Evolutionary conservation across 2,329 filamentous ascomycete species (phyloP).

Genomic region (Epicoccum sorghinum): DNA sequence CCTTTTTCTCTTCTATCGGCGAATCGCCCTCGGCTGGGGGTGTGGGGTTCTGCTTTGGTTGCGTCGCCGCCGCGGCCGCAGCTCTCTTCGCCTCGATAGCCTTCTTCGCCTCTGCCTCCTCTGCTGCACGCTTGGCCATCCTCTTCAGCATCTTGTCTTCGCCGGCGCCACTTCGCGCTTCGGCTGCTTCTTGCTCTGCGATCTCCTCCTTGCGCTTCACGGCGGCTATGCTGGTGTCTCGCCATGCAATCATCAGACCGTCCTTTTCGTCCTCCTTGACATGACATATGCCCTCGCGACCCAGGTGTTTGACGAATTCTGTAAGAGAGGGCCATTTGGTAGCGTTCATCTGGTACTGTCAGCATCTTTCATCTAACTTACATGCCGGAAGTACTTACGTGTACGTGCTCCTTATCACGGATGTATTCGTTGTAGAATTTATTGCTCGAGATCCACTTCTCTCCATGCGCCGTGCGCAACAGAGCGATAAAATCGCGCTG

Average conservation of each 20-base stretch:
- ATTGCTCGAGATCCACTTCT: constrained; percentile 88
- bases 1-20: constrained; percentile 41
- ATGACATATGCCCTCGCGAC: constrained; percentile 82
- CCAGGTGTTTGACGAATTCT: constrained; percentile 87
- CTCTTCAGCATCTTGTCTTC: constrained; percentile 83
- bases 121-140: constrained; percentile 79
- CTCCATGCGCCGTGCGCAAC: constrained; percentile 82
- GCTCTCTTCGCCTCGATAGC: constrained; percentile 52
- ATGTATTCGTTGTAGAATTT: constrained; percentile 97
- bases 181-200: constrained; percentile 80
- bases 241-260: constrained; percentile 85
- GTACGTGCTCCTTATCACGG: constrained; percentile 71
- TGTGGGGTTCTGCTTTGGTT: constrained; percentile 47
- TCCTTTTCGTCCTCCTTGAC: constrained; percentile 86
- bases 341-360: constrained; percentile 70
- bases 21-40: constrained; percentile 41
- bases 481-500: constrained; percentile 77
- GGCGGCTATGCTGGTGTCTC: constrained; percentile 89
- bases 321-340: constrained; percentile 88
- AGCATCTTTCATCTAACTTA: too few species aligned
- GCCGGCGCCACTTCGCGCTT: constrained; percentile 87
- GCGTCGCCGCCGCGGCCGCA: constrained; percentile 44
- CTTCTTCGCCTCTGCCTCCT: constrained; percentile 54
- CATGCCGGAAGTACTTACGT: constrained; percentile 46
- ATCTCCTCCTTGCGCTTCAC: constrained; percentile 80